These are phyloP conservation scores for Mycena filopes DNA, from an alignment of 768 basidiomycete species.

Conservation along the genomic window DNA sequence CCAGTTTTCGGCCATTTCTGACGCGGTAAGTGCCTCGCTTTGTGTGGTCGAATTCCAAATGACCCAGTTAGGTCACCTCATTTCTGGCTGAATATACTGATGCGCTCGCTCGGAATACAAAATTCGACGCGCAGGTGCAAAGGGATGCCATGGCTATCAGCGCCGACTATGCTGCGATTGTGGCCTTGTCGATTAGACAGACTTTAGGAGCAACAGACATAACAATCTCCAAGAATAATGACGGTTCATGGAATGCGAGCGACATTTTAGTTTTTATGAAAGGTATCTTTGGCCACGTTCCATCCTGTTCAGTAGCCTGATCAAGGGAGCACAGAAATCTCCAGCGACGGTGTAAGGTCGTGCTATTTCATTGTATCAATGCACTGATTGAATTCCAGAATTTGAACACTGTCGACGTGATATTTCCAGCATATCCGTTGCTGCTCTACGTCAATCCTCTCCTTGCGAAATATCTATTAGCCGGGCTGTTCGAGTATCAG, in stretches of 20 bases:
- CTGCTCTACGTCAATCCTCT: slow-evolving; percentile 64
- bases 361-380: background rate
- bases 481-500: slow-evolving; percentile 74
- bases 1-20: slow-evolving; percentile 38
- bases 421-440: slow-evolving; percentile 61
- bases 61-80: slow-evolving; percentile 3
- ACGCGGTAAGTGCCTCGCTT: slow-evolving; percentile 40
- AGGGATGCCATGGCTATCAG: slow-evolving; percentile 59
- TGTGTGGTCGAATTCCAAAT: slow-evolving; percentile 29
- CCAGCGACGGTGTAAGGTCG: slow-evolving; percentile 62
- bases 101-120: slow-evolving; percentile 54
- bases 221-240: slow-evolving; percentile 55
- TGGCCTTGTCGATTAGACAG: slow-evolving; percentile 65
- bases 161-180: slow-evolving; percentile 59
- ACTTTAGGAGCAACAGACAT: slow-evolving; percentile 67
- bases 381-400: slow-evolving; percentile 39
- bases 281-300: slow-evolving; percentile 50
- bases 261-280: slow-evolving; percentile 68
- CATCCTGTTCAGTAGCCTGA: slow-evolving; percentile 15
- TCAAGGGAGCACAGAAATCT: slow-evolving; percentile 57
- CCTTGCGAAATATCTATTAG: slow-evolving; percentile 66
- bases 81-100: slow-evolving; percentile 53
- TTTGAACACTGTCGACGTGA: slow-evolving; percentile 64
- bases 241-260: slow-evolving; percentile 59
- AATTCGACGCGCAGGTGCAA: slow-evolving; percentile 59